Conservation (phyloP, 108 stramenopile species). For the Fragilaria radians region DNA sequence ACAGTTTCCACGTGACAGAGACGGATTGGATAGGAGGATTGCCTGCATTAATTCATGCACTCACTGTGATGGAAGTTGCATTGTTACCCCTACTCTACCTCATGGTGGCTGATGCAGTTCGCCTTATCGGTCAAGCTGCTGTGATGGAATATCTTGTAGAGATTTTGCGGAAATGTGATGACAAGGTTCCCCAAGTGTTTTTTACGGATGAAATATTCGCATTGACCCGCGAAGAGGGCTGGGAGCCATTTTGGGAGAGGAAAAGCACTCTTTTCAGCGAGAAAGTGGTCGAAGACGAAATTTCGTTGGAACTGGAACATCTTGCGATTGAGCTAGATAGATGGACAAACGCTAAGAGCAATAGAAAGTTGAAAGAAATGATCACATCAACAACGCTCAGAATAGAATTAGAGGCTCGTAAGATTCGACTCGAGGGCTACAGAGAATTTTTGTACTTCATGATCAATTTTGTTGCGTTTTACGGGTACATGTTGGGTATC, state of each 20-base stretch:
- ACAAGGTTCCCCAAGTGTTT: constrained; percentile 6
- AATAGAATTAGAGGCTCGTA: constrained; percentile 15
- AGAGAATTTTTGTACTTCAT: constrained; percentile 73
- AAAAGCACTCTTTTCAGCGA: constrained; percentile 18
- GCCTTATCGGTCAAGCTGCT: constrained; percentile 24
- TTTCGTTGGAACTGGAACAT: constrained; percentile 22
- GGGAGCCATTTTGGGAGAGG: constrained; percentile 54
- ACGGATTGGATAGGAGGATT: constrained; percentile 78
- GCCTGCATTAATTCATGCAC: constrained; percentile 68
- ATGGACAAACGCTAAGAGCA: constrained; percentile 18
- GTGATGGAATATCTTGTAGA: constrained; percentile 40
- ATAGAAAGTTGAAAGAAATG: constrained; percentile 9
- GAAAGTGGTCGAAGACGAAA: constrained; percentile 17
- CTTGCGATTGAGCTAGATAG: constrained; percentile 14
- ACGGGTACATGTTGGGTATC: constrained; percentile 65
- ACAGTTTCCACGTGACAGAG: constrained; percentile 74
- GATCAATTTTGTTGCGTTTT: constrained; percentile 82
- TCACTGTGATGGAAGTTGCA: constrained; percentile 69
- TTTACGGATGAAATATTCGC: constrained; percentile 25
- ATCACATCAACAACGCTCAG: constrained; percentile 10
- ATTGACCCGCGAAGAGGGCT: constrained; percentile 33
- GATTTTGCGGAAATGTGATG: not conserved
- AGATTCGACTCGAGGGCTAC: constrained; percentile 45
- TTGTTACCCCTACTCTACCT: constrained; percentile 63
- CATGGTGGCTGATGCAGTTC: constrained; percentile 62